Evolutionary conservation across 306 rosid species (phyloP).

Genomic region (Canavalia gladiata): DNA sequence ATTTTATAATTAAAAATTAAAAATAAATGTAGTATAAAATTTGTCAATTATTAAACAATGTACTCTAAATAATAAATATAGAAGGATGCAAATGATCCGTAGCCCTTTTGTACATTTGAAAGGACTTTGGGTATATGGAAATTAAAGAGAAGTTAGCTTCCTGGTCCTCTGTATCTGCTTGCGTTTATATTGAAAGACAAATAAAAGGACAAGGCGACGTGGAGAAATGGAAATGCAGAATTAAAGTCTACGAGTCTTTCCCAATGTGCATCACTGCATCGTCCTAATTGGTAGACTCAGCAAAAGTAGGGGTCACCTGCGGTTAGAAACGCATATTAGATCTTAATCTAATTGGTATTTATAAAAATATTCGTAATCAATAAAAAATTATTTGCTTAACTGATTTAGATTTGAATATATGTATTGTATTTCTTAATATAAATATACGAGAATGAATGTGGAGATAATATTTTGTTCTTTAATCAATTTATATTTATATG

Average conservation of each 20-base stretch:
- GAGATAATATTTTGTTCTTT: too few species aligned
- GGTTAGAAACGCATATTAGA: too few species aligned
- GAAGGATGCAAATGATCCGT: neutral
- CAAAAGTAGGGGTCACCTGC: too few species aligned
- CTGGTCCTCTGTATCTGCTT: neutral
- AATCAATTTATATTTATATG: too few species aligned
- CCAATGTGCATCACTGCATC: neutral
- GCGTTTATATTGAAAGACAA: neutral
- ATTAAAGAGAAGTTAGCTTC: neutral
- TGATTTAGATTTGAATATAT: too few species aligned
- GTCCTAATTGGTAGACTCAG: too few species aligned
- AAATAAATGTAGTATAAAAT: neutral
- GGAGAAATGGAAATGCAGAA: neutral
- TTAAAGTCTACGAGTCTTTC: neutral
- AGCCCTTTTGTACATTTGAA: neutral
- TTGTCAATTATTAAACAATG: neutral
- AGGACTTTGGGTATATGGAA: neutral
- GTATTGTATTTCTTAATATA: too few species aligned
- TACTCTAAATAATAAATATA: neutral
- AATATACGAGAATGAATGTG: too few species aligned
- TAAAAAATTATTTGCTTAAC: too few species aligned
- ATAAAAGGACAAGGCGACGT: neutral
- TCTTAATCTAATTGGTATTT: too few species aligned
- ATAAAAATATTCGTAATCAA: too few species aligned
- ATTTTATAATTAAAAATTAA: neutral